phyloP scores from a whole-genome alignment of 768 basidiomycete species.

The Podaxis mareebaensis region DNA sequence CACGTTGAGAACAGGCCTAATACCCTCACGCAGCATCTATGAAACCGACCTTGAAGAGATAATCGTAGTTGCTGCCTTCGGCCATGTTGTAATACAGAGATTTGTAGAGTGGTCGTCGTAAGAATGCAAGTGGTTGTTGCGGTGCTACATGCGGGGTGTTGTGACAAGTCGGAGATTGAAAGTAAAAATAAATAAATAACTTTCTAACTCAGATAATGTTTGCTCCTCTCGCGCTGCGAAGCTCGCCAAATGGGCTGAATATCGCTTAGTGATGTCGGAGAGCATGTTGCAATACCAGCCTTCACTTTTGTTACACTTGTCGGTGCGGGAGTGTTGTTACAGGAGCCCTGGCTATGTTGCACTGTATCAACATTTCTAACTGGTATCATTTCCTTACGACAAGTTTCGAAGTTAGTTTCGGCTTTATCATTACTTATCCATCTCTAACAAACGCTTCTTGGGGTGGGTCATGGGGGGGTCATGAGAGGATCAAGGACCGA shows the following conservation, averaged over 20 bases:
- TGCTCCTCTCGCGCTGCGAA: neutral
- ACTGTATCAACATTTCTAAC: neutral
- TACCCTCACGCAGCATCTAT: neutral
- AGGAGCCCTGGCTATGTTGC: neutral
- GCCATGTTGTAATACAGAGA: slow-evolving; percentile 54
- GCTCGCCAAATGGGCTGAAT: no score
- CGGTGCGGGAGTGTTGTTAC: neutral
- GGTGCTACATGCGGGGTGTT: neutral
- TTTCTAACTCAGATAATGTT: neutral
- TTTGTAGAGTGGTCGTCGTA: slow-evolving; percentile 15
- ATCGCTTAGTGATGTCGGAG: neutral
- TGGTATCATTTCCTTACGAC: neutral
- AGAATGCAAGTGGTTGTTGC: neutral
- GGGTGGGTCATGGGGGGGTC: neutral
- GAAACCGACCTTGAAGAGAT: slow-evolving; percentile 88
- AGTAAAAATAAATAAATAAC: slow-evolving; percentile 8
- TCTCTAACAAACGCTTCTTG: slow-evolving; percentile 1
- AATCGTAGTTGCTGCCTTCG: slow-evolving; percentile 96
- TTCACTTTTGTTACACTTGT: neutral
- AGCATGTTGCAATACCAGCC: neutral
- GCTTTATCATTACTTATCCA: slow-evolving; percentile 2
- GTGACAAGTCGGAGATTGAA: slow-evolving; percentile 15
- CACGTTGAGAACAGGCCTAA: slow-evolving; percentile 12
- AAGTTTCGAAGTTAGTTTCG: slow-evolving; percentile 18
- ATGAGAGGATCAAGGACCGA: neutral